Conservation (phyloP, 1,284 basidiomycete species). For the Ustilago shanxiensis region DNA sequence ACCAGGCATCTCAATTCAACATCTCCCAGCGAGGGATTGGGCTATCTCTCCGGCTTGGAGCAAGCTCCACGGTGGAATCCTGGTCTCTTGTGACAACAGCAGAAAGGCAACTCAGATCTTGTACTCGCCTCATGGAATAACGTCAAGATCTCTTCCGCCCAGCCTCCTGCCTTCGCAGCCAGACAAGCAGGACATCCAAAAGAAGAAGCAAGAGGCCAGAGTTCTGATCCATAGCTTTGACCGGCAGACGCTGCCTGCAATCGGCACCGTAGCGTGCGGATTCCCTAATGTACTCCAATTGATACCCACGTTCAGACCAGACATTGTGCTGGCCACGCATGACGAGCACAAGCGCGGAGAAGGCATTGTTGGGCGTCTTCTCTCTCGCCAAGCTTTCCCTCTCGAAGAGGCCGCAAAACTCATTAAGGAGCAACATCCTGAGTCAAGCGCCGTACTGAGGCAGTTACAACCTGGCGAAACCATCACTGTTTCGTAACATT, state of each 20-base stretch:
- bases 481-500: constrained; percentile 10
- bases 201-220: not conserved
- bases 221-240: constrained; percentile 50
- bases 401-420: constrained; percentile 10
- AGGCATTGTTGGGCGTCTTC: constrained; percentile 34
- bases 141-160: constrained; percentile 24
- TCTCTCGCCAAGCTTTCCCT: constrained; percentile 13
- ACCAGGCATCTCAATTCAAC: constrained; percentile 14
- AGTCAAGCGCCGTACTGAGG: not conserved
- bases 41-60: constrained; percentile 31
- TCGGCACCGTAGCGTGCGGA: constrained; percentile 38
- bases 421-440: not conserved
- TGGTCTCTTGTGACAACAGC: constrained; percentile 14
- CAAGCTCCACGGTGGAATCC: constrained; percentile 38
- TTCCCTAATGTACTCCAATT: constrained; percentile 39
- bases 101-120: constrained; percentile 9
- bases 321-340: constrained; percentile 36
- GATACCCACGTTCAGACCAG: constrained; percentile 21
- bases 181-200: not conserved
- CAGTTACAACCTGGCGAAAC: constrained; percentile 23
- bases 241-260: constrained; percentile 38
- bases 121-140: constrained; percentile 48
- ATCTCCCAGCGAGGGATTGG: constrained; percentile 44
- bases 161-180: not conserved
- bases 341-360: constrained; percentile 43